These are phyloP conservation scores for Ophiostoma montium DNA, from an alignment of 2,329 filamentous ascomycete species.

Conservation along the genomic window DNA sequence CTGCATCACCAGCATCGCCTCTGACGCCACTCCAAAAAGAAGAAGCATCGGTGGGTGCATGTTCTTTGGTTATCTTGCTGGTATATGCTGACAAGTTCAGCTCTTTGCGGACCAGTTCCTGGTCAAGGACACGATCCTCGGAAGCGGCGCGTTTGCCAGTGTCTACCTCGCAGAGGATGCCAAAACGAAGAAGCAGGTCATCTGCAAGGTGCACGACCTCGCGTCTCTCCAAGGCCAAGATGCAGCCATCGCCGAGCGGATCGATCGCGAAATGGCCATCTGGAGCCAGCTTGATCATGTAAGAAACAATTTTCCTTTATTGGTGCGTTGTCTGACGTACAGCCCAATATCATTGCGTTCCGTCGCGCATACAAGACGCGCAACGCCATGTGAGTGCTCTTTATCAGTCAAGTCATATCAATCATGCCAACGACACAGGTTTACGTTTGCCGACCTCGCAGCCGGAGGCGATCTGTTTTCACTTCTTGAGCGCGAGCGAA, in stretches of 20 bases:
- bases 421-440: slow-evolving; percentile 21
- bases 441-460: slow-evolving; percentile 43
- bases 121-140: slow-evolving; percentile 35
- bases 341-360: slow-evolving; percentile 42
- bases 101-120: slow-evolving; percentile 32
- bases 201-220: slow-evolving; percentile 53
- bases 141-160: slow-evolving; percentile 36
- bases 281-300: slow-evolving; percentile 41
- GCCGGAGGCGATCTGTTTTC: slow-evolving; percentile 40
- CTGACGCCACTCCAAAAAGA: slow-evolving; percentile 19
- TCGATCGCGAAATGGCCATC: slow-evolving; percentile 36
- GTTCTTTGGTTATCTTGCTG: not conserved
- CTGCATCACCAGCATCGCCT: slow-evolving; percentile 5
- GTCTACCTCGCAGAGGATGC: slow-evolving; percentile 41
- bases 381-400: slow-evolving; percentile 28
- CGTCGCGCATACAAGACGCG: slow-evolving; percentile 35
- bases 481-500: slow-evolving; percentile 25
- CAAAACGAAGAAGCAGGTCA: slow-evolving; percentile 42
- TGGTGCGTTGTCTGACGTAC: slow-evolving; percentile 2
- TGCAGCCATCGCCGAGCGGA: slow-evolving; percentile 20
- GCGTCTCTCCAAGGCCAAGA: slow-evolving; percentile 20
- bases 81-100: slow-evolving; percentile 16
- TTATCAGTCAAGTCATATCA: not conserved
- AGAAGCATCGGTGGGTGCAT: slow-evolving; percentile 21
- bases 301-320: slow-evolving; percentile 1